Base-by-base conservation (phyloP, 2,329 filamentous ascomycete species). In the Triangularia setosa region DNA sequence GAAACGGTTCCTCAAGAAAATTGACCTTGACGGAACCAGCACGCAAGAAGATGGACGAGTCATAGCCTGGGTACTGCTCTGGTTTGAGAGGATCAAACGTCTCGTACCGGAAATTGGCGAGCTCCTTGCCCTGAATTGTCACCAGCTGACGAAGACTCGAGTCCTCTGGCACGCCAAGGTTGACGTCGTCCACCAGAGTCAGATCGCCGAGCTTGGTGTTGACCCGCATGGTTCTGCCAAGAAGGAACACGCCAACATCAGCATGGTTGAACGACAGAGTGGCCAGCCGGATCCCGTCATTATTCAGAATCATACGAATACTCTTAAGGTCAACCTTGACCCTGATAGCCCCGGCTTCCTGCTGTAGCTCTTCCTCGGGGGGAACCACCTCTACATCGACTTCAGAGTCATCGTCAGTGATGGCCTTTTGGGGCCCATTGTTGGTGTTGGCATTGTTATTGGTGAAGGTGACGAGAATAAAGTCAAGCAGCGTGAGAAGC, bases 101-200 rank as follows among this genome's bases (percentile, higher is more conserved):
- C 77, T 99, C 92, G 72, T 99, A 99, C 62, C 92, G 90, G 80
- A 99, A 98, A 75, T 99, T 95, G 1, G 94, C 94, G 18, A 99
- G 84, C 65, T 98, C 93, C 63, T 98, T 89, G 11, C 96, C 96
- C 76, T 99, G 91, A 28, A 99, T 99, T 0, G 93, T 94, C 48
- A 99, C 88, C 23, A 99, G 84, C 69, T 94, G 89, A 44, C 95
- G 89, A 24, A 98, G 82, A 53, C 89, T 86, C 0, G 94, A 97
- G 27, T 90, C 84, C 69, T 90, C 88, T 0, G 92, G 86, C 0
- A 96, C 93, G 24, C 94, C 95, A 67, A 93, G 86, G 71, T 98
- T 97, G 65, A 99, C 88, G 75, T 99, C 95, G 74, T 99, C 95
- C 1, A 97, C 84, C 30, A 99, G 81, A 1, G 89, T 93, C 27